Base-by-base conservation (phyloP, 148 eudicot species). In the Fagopyrum tataricum region DNA sequence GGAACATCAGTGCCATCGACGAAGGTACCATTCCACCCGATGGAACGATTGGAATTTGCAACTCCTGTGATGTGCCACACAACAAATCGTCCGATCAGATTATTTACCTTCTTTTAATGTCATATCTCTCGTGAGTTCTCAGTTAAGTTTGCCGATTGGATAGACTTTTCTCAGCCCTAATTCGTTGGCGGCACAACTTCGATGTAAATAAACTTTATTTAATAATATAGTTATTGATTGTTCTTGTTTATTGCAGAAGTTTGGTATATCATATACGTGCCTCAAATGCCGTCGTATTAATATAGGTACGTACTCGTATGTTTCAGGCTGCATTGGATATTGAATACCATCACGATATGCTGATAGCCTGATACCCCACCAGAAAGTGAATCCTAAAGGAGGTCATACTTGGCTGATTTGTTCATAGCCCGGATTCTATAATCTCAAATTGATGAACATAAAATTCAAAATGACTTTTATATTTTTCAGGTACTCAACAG, bases 401-500 rank as follows among this genome's bases (percentile, higher is more conserved):
- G 87, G 87, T 90, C 18, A 89, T 96, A 78, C 94, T 96, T 76
- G 99, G 99, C 90, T 96, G 99, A 97, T 96, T 88, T 79, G 77
- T 74, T 66, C 69, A 59, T 56, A 31, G 15, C 67, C 61, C 15
- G 49, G 49, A 13, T 8, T 46, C 49, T 46, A 1, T 46, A 46
- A 46, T 46, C 11, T 46, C 6, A 9, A 9, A 9, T 46, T 13
- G 49, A 46, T 46, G 49, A 46, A 17, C 41, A n/a, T n/a, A n/a
- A n/a, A n/a, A n/a, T n/a, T n/a, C n/a, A n/a, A n/a, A n/a, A n/a
- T n/a, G n/a, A n/a, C n/a, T n/a, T n/a, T n/a, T n/a, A n/a, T n/a
- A n/a, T n/a, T n/a, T n/a, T n/a, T n/a, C 86, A 93, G 98, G 98
- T 93, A 90, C 79, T 95, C 98, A 71, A 95, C 98, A 66, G 98